phyloP scores from a whole-genome alignment of 805 yeast genomes.

The Maudiozyma serrabonitensis region DNA sequence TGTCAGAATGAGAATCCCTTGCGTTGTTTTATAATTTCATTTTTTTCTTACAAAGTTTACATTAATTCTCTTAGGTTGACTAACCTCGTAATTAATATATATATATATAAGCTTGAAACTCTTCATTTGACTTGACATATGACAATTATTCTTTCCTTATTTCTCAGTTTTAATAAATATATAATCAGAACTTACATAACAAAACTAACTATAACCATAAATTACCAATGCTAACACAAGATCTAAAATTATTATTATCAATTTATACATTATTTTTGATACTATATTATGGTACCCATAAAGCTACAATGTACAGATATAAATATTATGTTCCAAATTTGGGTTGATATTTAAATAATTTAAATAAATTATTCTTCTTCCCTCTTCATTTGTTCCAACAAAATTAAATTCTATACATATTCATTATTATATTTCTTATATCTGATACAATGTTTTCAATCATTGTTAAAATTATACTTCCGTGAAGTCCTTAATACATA shows the following conservation, averaged over 20 bases:
- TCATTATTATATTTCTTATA: neutral
- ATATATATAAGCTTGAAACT: too few relatives aligned
- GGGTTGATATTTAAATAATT: conserved; percentile 4
- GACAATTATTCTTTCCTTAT: too few relatives aligned
- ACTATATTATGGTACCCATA: conserved; percentile 21
- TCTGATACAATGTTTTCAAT: neutral
- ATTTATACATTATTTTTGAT: conserved; percentile 19
- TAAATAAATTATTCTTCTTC: neutral
- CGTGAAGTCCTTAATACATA: neutral
- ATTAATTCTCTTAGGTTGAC: too few relatives aligned
- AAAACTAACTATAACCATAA: neutral
- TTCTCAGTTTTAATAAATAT: too few relatives aligned
- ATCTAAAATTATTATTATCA: conserved; percentile 18
- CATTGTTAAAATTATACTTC: conserved; percentile 1
- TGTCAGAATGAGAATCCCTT: too few relatives aligned
- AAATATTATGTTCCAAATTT: conserved; percentile 21
- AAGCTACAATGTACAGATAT: conserved; percentile 20
- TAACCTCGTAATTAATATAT: too few relatives aligned
- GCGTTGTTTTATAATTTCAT: too few relatives aligned
- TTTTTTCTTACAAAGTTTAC: too few relatives aligned
- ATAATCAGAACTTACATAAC: neutral
- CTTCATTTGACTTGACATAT: too few relatives aligned
- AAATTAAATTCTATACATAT: neutral
- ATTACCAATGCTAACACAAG: conserved; percentile 14
- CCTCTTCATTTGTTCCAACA: too few relatives aligned